Conservation (phyloP, 106 monocot species). For the Acanthochlamys bracteata region DNA sequence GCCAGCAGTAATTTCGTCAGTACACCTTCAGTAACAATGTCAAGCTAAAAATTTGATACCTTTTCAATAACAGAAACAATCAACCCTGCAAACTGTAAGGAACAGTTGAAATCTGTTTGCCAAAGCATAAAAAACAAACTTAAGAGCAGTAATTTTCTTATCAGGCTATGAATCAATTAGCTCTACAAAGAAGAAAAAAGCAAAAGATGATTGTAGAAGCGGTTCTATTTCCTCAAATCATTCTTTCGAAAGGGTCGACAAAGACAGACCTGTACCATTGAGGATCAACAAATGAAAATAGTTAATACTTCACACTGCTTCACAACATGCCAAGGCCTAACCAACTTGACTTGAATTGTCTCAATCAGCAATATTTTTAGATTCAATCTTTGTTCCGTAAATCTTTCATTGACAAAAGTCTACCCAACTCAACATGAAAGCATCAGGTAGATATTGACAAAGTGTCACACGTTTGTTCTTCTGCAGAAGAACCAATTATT, state of each 20-base stretch:
- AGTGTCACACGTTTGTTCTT: neutral
- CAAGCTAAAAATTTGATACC: too few species aligned
- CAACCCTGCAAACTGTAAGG: too few species aligned
- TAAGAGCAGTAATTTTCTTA: too few species aligned
- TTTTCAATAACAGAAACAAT: too few species aligned
- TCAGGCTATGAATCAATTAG: too few species aligned
- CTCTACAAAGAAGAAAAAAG: too few species aligned
- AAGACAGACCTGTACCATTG: neutral
- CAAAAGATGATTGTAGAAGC: neutral
- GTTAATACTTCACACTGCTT: neutral
- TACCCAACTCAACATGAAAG: neutral
- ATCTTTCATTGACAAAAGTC: neutral
- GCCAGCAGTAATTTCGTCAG: too few species aligned
- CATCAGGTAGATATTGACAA: neutral
- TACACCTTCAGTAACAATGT: too few species aligned
- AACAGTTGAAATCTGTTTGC: too few species aligned
- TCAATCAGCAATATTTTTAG: neutral
- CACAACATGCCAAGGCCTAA: neutral
- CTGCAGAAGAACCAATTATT: too few species aligned
- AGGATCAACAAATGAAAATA: neutral
- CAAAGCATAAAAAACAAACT: too few species aligned
- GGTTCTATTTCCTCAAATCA: neutral
- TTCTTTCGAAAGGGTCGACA: neutral
- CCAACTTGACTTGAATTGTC: neutral
- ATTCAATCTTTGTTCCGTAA: neutral